These are phyloP conservation scores for Tuber indicum DNA, from an alignment of 495 filamentous ascomycete species.

Conservation along the genomic window DNA sequence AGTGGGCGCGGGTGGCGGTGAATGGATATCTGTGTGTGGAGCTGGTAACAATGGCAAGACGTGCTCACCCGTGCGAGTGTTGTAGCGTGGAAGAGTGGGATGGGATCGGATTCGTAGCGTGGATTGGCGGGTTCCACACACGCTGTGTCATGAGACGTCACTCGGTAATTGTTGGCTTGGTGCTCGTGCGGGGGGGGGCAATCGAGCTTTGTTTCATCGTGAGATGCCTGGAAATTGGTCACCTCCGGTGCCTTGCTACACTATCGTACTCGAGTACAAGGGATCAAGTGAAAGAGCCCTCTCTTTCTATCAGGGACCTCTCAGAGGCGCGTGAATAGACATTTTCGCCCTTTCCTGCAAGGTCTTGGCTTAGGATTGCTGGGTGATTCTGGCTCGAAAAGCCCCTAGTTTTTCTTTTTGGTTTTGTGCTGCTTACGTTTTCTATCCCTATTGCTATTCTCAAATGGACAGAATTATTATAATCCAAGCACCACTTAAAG, in stretches of 20 bases:
- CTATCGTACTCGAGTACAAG: neutral
- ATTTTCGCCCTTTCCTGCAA: no score
- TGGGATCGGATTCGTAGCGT: no score
- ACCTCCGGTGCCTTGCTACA: neutral
- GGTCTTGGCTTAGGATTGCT: neutral
- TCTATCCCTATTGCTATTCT: neutral
- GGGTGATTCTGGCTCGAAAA: neutral
- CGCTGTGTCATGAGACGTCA: no score
- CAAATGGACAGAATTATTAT: neutral
- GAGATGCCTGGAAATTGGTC: neutral
- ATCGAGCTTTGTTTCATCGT: neutral
- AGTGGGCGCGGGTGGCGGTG: no score
- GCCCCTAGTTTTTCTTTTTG: neutral
- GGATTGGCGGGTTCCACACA: no score
- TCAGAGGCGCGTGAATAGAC: neutral
- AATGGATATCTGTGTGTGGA: no score
- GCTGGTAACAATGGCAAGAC: no score
- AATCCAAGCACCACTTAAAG: neutral
- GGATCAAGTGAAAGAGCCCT: neutral
- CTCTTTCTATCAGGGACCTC: neutral
- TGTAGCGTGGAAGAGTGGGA: no score
- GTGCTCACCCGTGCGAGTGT: no score
- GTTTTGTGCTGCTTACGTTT: neutral
- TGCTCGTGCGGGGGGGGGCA: neutral
- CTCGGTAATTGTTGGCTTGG: no score